A percentile compares a stretch with the other conserved stretches of the same genome.
These are phyloP conservation scores for Dictyostelium brefeldianum DNA, from an alignment of 78 protist species.

Conservation along the genomic window DNA sequence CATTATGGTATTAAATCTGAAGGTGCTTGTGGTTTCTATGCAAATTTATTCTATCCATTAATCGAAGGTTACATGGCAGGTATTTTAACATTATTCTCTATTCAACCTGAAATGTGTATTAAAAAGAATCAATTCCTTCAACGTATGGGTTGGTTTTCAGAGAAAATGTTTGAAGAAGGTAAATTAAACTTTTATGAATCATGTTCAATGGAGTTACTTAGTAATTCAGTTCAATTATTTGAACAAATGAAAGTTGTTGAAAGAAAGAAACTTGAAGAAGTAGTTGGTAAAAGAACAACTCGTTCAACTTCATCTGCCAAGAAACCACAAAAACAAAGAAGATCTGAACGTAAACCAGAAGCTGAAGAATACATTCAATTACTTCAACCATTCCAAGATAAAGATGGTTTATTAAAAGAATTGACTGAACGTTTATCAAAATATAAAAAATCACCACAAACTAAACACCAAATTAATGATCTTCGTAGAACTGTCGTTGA, in stretches of 20 bases:
- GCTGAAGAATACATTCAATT: constrained; percentile 76
- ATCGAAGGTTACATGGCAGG: constrained; percentile 85
- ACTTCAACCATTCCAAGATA: constrained; percentile 64
- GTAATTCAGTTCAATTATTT: constrained; percentile 68
- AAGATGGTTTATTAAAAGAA: constrained; percentile 59
- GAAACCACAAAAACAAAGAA: constrained; percentile 61
- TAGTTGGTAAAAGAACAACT: constrained; percentile 78
- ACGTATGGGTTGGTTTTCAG: constrained; percentile 85
- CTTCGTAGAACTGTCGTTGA: constrained; percentile 67
- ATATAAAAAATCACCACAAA: constrained; percentile 57
- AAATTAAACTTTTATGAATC: constrained; percentile 82
- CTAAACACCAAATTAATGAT: constrained; percentile 51
- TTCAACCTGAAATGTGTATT: constrained; percentile 82
- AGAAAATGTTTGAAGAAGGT: constrained; percentile 88
- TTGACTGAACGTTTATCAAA: constrained; percentile 66
- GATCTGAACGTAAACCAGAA: constrained; percentile 9
- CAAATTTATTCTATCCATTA: constrained; percentile 81
- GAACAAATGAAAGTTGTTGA: constrained; percentile 42
- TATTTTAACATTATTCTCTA: constrained; percentile 61
- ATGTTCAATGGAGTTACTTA: constrained; percentile 77
- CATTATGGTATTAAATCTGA: constrained; percentile 54
- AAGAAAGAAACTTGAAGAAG: constrained; percentile 64
- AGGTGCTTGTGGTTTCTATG: constrained; percentile 48
- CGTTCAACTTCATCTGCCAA: constrained; percentile 18
- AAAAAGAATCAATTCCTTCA: constrained; percentile 63